Conservation (phyloP, 164 flowering plant genomes). For the Magnolia kwangsiensis region DNA sequence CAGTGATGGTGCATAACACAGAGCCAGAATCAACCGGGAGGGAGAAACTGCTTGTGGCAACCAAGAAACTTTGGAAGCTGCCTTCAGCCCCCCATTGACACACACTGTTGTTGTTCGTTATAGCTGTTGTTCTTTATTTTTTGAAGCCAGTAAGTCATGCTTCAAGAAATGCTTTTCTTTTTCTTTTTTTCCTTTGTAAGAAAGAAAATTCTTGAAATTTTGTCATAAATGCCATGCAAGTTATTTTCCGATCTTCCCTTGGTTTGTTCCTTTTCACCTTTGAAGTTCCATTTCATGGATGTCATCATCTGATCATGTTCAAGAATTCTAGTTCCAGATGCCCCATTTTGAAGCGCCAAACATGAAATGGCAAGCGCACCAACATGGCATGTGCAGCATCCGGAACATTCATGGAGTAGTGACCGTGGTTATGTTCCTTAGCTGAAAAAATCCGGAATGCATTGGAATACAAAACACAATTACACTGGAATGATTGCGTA, state of each 20-base stretch:
- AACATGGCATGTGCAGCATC: too few species aligned
- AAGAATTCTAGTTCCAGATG: too few species aligned
- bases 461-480: too few species aligned
- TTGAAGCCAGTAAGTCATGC: neutral
- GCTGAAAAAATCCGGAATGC: too few species aligned
- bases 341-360: too few species aligned
- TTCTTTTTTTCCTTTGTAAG: neutral
- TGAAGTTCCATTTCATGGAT: too few species aligned
- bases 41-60: constrained; percentile 78
- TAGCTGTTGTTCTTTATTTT: constrained; percentile 8
- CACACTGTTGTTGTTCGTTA: constrained; percentile 4
- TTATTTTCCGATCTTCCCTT: neutral
- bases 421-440: too few species aligned
- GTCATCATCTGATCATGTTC: too few species aligned
- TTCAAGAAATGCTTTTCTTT: constrained; percentile 1
- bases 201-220: neutral
- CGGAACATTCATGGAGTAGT: too few species aligned
- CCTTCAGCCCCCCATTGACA: constrained; percentile 47
- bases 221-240: constrained; percentile 3
- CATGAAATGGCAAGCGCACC: too few species aligned
- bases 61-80: constrained; percentile 61
- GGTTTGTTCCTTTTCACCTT: too few species aligned
- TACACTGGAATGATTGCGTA: too few species aligned
- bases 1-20: constrained; percentile 44
- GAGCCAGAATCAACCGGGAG: constrained; percentile 77